These are phyloP conservation scores for Venustampulla echinocandica DNA, from an alignment of 495 filamentous ascomycete genomes.

Conservation along the genomic window DNA sequence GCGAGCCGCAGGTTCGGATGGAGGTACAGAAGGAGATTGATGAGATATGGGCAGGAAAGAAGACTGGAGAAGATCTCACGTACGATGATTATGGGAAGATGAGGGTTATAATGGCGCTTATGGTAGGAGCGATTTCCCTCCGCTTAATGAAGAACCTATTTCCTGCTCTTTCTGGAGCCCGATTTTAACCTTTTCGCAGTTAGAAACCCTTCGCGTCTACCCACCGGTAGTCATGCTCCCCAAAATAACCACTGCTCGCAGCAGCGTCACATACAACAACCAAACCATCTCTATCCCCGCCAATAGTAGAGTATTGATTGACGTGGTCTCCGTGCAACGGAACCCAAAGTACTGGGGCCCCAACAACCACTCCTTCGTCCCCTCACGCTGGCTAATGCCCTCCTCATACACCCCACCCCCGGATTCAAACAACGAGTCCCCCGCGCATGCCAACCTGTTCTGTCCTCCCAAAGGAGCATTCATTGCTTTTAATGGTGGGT, in stretches of 20 bases:
- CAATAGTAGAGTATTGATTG: slow-evolving; percentile 34
- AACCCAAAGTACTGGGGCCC: slow-evolving; percentile 44
- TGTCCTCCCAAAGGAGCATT: slow-evolving; percentile 52
- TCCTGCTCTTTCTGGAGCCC: slow-evolving; percentile 2
- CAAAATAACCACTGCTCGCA: slow-evolving; percentile 41
- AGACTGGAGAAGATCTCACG: slow-evolving; percentile 26
- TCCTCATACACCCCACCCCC: neutral
- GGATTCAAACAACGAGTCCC: neutral
- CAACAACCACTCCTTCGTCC: slow-evolving; percentile 37
- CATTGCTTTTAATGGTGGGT: slow-evolving; percentile 63
- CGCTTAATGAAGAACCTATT: no score
- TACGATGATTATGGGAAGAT: slow-evolving; percentile 27
- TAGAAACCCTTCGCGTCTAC: slow-evolving; percentile 54
- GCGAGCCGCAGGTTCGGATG: slow-evolving; percentile 46
- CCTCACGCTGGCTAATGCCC: slow-evolving; percentile 43
- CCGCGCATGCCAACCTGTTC: neutral
- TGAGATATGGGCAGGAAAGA: slow-evolving; percentile 28
- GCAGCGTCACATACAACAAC: slow-evolving; percentile 42
- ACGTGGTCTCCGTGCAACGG: slow-evolving; percentile 38
- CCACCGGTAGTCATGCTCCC: slow-evolving; percentile 51
- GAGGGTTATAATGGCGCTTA: slow-evolving; percentile 23
- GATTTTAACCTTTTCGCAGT: slow-evolving; percentile 32
- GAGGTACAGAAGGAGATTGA: slow-evolving; percentile 51
- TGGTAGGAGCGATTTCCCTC: no score
- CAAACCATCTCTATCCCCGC: slow-evolving; percentile 39